Evolutionary conservation across 2,329 filamentous ascomycete genomes (phyloP), one percentile per base, ranked within the genome.

Genomic region (Colletotrichum musae): DNA sequence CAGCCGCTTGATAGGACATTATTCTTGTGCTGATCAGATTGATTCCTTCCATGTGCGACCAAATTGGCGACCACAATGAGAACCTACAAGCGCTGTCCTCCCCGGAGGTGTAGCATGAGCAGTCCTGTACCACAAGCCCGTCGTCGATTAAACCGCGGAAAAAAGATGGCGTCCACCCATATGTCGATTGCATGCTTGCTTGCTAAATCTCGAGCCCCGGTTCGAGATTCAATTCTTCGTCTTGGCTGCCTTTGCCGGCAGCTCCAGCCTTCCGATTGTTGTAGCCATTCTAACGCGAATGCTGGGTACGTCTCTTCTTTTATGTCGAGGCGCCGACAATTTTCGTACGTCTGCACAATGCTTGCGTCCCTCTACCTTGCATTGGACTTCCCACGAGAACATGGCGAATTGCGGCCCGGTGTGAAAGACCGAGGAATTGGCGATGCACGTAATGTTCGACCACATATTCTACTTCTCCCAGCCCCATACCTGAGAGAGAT

Each of bases 401-500:
- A 10, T 36, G 32, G 7, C 32, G 32, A 36, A 36, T 36, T 36
- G 32, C 10, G 7, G 32, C 10, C 32, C 6, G 10, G 32, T 36
- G 32, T 36, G 3, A 36, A 24, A 24, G 21, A 4, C 32, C 32
- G 32, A 36, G 6, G 9, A 9, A 36, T 36, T 36, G 32, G 9
- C 32, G 9, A 36, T 10, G 32, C 32, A 6, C 32, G 7, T 36
- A 36, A 18, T 36, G 10, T 36, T 16, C 41, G 12, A 21, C 41
- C 56, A 28, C 26, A 45, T 70, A 51, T 13, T 15, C 18, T 60
- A 10, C 61, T 76, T 72, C n/a, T 96, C 91, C 96, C 96, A 99
- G 68, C 95, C 96, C 96, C 96, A 99, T 51, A 99, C 96, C 75
- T 96, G 94, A 70, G 92, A 91, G 68, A 99, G 88, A 81, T 98